These are phyloP conservation scores for Penicillium sp. DNA, from an alignment of 2,329 filamentous ascomycete species.

Conservation along the genomic window DNA sequence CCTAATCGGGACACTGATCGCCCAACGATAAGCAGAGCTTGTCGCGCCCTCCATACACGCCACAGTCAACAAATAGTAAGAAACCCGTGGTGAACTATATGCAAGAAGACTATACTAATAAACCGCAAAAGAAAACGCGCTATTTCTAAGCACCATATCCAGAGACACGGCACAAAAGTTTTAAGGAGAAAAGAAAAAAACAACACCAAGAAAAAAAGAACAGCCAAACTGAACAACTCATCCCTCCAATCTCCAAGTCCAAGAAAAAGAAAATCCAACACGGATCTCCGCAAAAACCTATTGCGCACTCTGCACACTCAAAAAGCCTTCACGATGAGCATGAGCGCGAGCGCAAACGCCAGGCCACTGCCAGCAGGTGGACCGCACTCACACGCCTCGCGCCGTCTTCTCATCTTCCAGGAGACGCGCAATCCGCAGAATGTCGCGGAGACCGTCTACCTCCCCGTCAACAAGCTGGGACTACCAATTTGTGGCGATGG, in stretches of 20 bases:
- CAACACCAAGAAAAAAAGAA: neutral
- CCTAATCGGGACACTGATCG: constrained; percentile 8
- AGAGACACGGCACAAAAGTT: neutral
- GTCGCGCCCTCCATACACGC: constrained; percentile 2
- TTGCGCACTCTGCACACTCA: constrained; percentile 3
- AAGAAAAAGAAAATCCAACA: constrained; percentile 1
- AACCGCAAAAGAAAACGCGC: neutral
- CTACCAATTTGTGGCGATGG: constrained; percentile 37
- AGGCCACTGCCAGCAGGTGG: constrained; percentile 5
- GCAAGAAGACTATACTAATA: neutral
- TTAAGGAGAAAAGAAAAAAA: neutral
- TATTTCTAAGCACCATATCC: neutral
- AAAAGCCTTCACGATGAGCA: constrained; percentile 2
- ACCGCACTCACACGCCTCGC: constrained; percentile 3
- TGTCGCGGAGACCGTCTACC: constrained; percentile 29
- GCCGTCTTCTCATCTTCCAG: constrained; percentile 41
- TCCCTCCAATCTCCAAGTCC: neutral
- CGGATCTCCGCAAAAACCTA: constrained; percentile 4
- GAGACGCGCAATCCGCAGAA: constrained; percentile 37
- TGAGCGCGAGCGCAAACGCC: constrained; percentile 13
- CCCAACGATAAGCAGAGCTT: constrained; percentile 10
- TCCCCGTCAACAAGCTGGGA: constrained; percentile 39
- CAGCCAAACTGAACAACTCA: constrained; percentile 7
- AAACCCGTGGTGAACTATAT: neutral
- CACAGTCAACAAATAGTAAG: constrained; percentile 5